Base-by-base conservation (phyloP, 495 filamentous ascomycete species). In the Bacidia rubella region DNA sequence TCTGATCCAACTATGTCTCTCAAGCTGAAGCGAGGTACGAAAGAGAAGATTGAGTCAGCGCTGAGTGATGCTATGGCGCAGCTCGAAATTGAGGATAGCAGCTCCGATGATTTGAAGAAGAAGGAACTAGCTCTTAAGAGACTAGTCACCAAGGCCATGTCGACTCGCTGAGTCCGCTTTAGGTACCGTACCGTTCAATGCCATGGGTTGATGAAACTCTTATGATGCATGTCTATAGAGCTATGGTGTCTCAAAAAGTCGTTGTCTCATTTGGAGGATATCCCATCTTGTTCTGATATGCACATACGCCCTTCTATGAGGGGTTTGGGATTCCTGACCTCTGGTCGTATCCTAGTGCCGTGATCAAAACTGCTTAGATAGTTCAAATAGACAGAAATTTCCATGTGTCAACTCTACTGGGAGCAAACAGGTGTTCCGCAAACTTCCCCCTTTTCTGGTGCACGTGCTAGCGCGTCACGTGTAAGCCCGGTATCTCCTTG, bases 71-170 rank as follows among this genome's bases (percentile, higher is more conserved):
- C 86, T 52, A 90, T 90, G 86, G 82, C 75, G 24, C 86, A 89
- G 66, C 75, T 90, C 49, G 86, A 90, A 74, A 73, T 90, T 63
- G 86, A 90, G 65, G 86, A 99, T 60, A 87, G 88, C 29, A 72
- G 73, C 44, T 85, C 88, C 38, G 92, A 99, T 62, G 92, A 99
- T 68, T 76, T 99, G 55, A 97, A 93, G 86, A 97, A 97, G 89
- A 96, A 96, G 84, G 92, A 99, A 79, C 75, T 99, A 51, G 92
- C 89, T 52, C 78, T 99, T 47, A 99, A 99, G 89, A 75, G 92
- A 63, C 75, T 94, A 57, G 89, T 99, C 52, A 99, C 92, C 65
- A 97, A 96, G 79, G 90, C 89, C 60, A 92, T 92, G 85, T 75
- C 86, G 54, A 87, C 86, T 59, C 81, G 86, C 67, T 92, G 86